Evolutionary conservation across 2,329 filamentous ascomycete species (phyloP).

Genomic region (Xylariaceae sp.): DNA sequence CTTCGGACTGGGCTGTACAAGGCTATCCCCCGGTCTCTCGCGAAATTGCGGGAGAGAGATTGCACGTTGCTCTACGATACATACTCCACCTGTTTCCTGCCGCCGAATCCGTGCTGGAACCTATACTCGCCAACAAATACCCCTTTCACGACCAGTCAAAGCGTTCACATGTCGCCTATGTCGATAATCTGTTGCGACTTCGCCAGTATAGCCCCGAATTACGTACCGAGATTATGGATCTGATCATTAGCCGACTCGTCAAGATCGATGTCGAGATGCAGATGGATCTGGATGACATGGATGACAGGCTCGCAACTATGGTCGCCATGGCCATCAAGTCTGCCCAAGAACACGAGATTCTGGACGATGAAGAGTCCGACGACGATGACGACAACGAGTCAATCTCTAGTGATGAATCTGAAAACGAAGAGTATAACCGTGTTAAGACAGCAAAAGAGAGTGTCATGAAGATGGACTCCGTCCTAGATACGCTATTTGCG

Average conservation of each 20-base stretch:
- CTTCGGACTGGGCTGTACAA: slow-evolving; percentile 44
- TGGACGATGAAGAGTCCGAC: slow-evolving; percentile 50
- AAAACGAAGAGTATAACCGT: slow-evolving; percentile 59
- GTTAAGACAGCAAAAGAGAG: slow-evolving; percentile 74
- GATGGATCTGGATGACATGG: slow-evolving; percentile 85
- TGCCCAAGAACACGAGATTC: slow-evolving; percentile 43
- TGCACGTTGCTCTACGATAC: slow-evolving; percentile 73
- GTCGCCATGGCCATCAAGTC: slow-evolving; percentile 55
- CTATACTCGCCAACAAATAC: slow-evolving; percentile 64
- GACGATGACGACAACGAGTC: slow-evolving; percentile 70
- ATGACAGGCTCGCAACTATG: slow-evolving; percentile 78
- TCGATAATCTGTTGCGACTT: slow-evolving; percentile 76
- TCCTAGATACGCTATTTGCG: slow-evolving; percentile 82
- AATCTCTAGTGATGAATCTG: slow-evolving; percentile 64
- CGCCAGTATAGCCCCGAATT: slow-evolving; percentile 75
- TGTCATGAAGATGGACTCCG: slow-evolving; percentile 85
- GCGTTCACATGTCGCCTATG: slow-evolving; percentile 79
- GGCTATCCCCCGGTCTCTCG: slow-evolving; percentile 58
- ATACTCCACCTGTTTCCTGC: slow-evolving; percentile 79
- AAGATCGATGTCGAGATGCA: slow-evolving; percentile 96
- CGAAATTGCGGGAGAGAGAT: slow-evolving; percentile 63
- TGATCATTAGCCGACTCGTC: slow-evolving; percentile 82
- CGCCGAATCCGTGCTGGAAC: slow-evolving; percentile 65
- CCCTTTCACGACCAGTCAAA: slow-evolving; percentile 74
- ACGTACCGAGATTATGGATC: slow-evolving; percentile 72